A percentile compares a stretch with the other conserved stretches of the same genome.
phyloP scores from a whole-genome alignment of 176 grass and related monocot genomes.

The Oryza brachyantha region DNA sequence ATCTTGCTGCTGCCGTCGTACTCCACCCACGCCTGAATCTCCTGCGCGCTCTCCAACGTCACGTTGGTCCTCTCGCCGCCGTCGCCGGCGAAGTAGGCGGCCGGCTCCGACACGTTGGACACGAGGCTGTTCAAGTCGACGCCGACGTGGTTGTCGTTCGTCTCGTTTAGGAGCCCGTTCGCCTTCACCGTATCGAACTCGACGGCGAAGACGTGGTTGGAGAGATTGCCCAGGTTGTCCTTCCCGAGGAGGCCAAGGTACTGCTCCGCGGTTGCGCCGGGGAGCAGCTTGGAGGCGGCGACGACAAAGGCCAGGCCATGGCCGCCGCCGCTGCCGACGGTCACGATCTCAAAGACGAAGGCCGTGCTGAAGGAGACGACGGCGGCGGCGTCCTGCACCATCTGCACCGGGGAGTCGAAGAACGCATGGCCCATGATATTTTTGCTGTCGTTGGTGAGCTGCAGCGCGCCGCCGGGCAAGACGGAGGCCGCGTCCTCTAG shows the following conservation, averaged over 20 bases:
- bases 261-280: not conserved
- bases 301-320: constrained; percentile 40
- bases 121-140: constrained; percentile 36
- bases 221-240: constrained; percentile 9
- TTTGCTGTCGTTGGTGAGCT: constrained; percentile 36
- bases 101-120: constrained; percentile 26
- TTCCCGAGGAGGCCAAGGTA: constrained; percentile 37
- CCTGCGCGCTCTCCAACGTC: not conserved
- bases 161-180: not conserved
- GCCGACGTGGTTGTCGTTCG: constrained; percentile 35
- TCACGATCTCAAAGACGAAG: constrained; percentile 45
- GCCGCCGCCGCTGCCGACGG: constrained; percentile 7
- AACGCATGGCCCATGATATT: constrained; percentile 39
- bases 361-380: constrained; percentile 43
- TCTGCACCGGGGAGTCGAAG: constrained; percentile 28
- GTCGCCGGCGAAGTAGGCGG: constrained; percentile 28
- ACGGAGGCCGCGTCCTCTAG: constrained; percentile 31
- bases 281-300: constrained; percentile 20
- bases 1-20: constrained; percentile 19
- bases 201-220: constrained; percentile 46
- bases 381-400: not conserved
- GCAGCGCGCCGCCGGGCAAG: constrained; percentile 23
- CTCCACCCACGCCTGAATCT: constrained; percentile 49
- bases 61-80: not conserved
- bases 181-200: constrained; percentile 43